A percentile compares a stretch with the other conserved stretches of the same genome.
Conservation (phyloP, 2,329 filamentous ascomycete species). For the Sarocladiaceae sp. region DNA sequence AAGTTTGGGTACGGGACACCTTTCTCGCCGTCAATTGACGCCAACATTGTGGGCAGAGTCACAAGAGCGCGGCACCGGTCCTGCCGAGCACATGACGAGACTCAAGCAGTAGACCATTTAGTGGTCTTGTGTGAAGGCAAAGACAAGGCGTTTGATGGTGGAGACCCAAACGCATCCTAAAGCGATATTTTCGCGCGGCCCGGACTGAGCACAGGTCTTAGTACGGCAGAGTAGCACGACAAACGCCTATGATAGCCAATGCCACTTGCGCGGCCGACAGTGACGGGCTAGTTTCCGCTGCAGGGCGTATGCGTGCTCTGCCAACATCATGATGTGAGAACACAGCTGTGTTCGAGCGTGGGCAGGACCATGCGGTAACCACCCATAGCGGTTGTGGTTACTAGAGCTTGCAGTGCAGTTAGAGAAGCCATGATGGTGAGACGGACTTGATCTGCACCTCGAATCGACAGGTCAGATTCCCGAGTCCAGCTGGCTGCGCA, state of each 20-base stretch:
- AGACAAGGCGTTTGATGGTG: conserved; percentile 2
- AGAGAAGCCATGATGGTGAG: neutral
- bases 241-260: neutral
- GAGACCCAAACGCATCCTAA: neutral
- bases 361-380: neutral
- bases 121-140: conserved; percentile 3
- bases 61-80: neutral
- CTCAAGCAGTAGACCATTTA: neutral
- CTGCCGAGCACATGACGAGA: neutral
- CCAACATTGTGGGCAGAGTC: neutral
- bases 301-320: neutral
- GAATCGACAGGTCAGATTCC: conserved; percentile 4
- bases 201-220: conserved; percentile 8
- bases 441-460: conserved; percentile 3
- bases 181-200: neutral
- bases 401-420: neutral
- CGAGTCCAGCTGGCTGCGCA: neutral
- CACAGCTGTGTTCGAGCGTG: neutral
- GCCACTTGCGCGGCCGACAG: neutral
- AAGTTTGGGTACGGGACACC: neutral
- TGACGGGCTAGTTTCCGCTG: neutral
- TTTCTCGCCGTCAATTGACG: neutral
- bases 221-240: conserved; percentile 1
- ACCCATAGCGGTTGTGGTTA: neutral
- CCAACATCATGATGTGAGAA: neutral